These are phyloP conservation scores for Rhizopus microsporus DNA, from an alignment of 371 early-diverging fungal genomes.

Conservation along the genomic window DNA sequence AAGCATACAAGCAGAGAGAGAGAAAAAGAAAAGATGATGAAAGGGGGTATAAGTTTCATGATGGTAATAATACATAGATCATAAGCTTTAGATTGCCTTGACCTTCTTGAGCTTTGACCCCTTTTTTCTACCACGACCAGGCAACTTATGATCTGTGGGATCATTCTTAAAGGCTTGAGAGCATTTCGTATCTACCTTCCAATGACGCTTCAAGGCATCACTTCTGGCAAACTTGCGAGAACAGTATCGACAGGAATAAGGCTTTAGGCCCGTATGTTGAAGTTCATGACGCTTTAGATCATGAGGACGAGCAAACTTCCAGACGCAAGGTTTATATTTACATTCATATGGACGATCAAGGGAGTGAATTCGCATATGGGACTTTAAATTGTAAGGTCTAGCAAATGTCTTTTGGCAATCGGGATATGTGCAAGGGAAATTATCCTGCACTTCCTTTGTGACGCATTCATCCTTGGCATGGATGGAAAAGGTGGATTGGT, in stretches of 20 bases:
- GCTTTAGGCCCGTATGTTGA: slow-evolving; percentile 63
- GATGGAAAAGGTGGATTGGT: too few species aligned
- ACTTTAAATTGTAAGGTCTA: slow-evolving; percentile 79
- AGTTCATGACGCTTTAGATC: slow-evolving; percentile 81
- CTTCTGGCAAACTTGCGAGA: slow-evolving; percentile 69
- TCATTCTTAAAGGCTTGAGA: slow-evolving; percentile 14
- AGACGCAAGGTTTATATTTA: slow-evolving; percentile 46
- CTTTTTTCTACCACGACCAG: slow-evolving; percentile 2
- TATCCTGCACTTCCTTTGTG: background rate
- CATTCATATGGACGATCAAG: slow-evolving; percentile 73
- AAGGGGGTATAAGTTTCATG: background rate
- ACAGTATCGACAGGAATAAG: slow-evolving; percentile 62
- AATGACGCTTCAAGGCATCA: slow-evolving; percentile 70
- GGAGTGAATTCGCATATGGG: slow-evolving; percentile 75
- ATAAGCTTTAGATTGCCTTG: background rate
- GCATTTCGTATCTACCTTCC: slow-evolving; percentile 24
- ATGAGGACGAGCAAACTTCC: slow-evolving; percentile 68
- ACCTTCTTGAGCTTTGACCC: slow-evolving; percentile 1
- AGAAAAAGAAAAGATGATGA: too few species aligned
- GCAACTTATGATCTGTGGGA: background rate
- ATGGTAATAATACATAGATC: background rate
- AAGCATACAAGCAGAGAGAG: too few species aligned
- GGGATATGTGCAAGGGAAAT: slow-evolving; percentile 18
- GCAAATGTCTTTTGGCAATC: slow-evolving; percentile 71
- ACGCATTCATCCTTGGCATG: background rate